Conservation (phyloP, 257 asterid species). For the Parsonsia alboflavescens region DNA sequence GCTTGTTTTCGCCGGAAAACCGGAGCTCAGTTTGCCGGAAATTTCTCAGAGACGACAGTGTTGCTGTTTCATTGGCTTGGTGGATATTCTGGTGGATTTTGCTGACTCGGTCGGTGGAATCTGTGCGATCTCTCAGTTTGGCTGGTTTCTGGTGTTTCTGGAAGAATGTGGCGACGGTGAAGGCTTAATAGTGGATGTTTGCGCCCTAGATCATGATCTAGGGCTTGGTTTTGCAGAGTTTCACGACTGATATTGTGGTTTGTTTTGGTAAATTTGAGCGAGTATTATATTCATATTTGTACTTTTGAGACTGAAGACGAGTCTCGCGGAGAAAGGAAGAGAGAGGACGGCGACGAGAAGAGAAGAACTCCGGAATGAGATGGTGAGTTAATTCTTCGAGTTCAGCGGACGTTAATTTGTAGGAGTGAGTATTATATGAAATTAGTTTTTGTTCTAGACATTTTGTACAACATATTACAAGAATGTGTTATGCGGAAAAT, state of each 20-base stretch:
- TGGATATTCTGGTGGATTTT: constrained; percentile 8
- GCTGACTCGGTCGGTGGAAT: constrained; percentile 33
- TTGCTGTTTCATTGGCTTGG: constrained; percentile 19
- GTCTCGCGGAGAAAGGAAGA: constrained; percentile 22
- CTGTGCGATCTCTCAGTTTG: constrained; percentile 62
- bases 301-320: constrained; percentile 13
- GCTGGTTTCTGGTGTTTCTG: constrained; percentile 28
- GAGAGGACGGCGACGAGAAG: constrained; percentile 48
- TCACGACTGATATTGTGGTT: constrained; percentile 14
- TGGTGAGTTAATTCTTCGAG: constrained; percentile 45
- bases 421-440: not conserved
- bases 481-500: constrained; percentile 17
- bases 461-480: not conserved
- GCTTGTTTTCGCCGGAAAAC: constrained; percentile 30
- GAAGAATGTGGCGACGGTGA: constrained; percentile 70
- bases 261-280: constrained; percentile 9
- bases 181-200: constrained; percentile 24
- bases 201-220: constrained; percentile 52
- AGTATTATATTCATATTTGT: not conserved
- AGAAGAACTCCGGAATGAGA: constrained; percentile 59
- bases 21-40: constrained; percentile 25
- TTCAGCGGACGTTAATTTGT: constrained; percentile 13
- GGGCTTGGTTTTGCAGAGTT: constrained; percentile 25
- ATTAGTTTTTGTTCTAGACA: constrained; percentile 1
- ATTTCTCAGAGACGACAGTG: constrained; percentile 14